Evolutionary conservation across 23 red algal genomes (phyloP).

Genomic region (Gracilariopsis chorda): DNA sequence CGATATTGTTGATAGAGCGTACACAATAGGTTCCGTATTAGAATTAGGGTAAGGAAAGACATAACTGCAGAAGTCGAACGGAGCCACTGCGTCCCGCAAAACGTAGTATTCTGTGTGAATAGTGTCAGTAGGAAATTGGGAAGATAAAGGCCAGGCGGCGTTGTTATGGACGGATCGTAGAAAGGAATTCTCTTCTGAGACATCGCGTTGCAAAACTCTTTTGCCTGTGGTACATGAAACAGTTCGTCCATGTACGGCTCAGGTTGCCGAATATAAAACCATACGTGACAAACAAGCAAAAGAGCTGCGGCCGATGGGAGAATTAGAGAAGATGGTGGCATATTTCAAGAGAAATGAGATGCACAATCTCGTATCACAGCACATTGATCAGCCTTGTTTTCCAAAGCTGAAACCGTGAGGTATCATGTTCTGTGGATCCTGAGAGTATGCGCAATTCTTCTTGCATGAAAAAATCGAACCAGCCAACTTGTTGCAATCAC

Average conservation of each 20-base stretch:
- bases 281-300: not conserved
- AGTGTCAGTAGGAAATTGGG: conserved; percentile 20
- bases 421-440: no score
- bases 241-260: conserved; percentile 86
- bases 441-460: no score
- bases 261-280: conserved; percentile 58
- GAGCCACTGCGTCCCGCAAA: conserved; percentile 17
- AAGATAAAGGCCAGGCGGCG: conserved; percentile 63
- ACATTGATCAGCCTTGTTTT: no score
- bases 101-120: not conserved
- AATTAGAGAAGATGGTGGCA: not conserved
- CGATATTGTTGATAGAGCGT: not conserved
- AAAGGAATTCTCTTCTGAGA: not conserved
- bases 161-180: conserved; percentile 60
- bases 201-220: conserved; percentile 35
- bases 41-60: not conserved
- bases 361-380: no score
- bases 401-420: no score
- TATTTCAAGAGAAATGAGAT: no score
- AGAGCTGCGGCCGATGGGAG: not conserved
- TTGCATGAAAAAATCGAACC: no score
- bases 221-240: conserved; percentile 73
- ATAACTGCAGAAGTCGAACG: conserved; percentile 21
- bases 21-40: not conserved
- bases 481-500: no score